Percentiles rank a stretch among this genome's conserved stretches.
Evolutionary conservation across 2,329 filamentous ascomycete genomes (phyloP).

Genomic region (Cordyceps javanica): DNA sequence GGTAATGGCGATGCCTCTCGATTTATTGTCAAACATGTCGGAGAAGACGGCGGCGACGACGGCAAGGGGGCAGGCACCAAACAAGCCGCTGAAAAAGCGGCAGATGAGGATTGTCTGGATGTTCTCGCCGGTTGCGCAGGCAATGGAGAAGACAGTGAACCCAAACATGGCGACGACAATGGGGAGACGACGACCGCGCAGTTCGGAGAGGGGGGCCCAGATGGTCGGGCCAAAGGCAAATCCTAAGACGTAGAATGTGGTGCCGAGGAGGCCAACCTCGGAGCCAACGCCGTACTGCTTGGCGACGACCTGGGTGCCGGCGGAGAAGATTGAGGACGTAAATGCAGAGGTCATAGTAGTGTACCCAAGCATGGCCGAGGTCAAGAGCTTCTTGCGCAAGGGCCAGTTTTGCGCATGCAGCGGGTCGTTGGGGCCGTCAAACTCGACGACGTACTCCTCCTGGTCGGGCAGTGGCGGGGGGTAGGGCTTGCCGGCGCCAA

Average conservation of each 20-base stretch:
- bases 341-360: conserved; percentile 68
- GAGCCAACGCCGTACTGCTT: conserved; percentile 52
- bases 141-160: conserved; percentile 63
- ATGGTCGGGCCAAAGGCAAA: conserved; percentile 67
- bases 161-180: conserved; percentile 58
- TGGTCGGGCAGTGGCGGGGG: conserved; percentile 62
- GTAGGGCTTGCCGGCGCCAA: conserved; percentile 69
- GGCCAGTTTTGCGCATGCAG: conserved; percentile 87
- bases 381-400: conserved; percentile 66
- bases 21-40: conserved; percentile 63
- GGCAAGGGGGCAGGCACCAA: conserved; percentile 62
- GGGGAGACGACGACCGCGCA: conserved; percentile 60
- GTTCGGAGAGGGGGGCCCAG: conserved; percentile 68
- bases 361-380: conserved; percentile 63
- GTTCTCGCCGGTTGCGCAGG: conserved; percentile 58
- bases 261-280: conserved; percentile 58
- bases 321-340: conserved; percentile 68
- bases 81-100: conserved; percentile 69
- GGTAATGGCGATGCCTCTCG: conserved; percentile 44
- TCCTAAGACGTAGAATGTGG: conserved; percentile 65
- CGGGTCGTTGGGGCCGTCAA: conserved; percentile 77
- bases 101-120: conserved; percentile 64
- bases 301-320: conserved; percentile 54
- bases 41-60: conserved; percentile 66
- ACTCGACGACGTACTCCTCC: conserved; percentile 78